Percentiles rank a stretch among this genome's conserved stretches.
Conservation (phyloP, 2,329 filamentous ascomycete species). For the Zymoseptoria brevis region DNA sequence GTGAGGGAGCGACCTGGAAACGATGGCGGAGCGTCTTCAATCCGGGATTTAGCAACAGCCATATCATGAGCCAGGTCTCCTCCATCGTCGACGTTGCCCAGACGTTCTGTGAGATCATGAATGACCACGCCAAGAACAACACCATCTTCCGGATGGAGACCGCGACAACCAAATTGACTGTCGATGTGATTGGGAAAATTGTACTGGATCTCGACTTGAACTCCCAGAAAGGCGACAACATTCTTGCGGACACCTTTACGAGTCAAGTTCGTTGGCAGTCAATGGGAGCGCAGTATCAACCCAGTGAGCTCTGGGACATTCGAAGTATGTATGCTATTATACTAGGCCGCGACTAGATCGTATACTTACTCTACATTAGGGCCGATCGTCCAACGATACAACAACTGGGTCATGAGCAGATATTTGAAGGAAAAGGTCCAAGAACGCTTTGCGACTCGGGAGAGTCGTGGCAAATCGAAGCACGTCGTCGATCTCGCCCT, state of each 20-base stretch:
- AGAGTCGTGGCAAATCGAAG: constrained; percentile 27
- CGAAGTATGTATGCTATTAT: neutral
- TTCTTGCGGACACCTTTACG: constrained; percentile 32
- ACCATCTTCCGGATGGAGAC: constrained; percentile 35
- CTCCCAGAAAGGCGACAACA: constrained; percentile 29
- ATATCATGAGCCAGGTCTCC: constrained; percentile 35
- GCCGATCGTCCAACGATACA: constrained; percentile 28
- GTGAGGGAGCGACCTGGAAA: constrained; percentile 36
- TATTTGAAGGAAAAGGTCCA: constrained; percentile 30
- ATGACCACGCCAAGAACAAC: constrained; percentile 28
- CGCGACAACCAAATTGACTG: constrained; percentile 33
- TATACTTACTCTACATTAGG: no score
- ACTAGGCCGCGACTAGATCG: no score
- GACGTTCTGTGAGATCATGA: constrained; percentile 30
- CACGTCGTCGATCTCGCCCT: constrained; percentile 31
- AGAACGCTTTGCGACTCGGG: constrained; percentile 30
- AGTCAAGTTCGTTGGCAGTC: constrained; percentile 30
- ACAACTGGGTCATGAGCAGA: constrained; percentile 31
- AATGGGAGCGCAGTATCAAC: constrained; percentile 29
- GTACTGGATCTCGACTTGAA: constrained; percentile 33
- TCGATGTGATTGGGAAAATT: constrained; percentile 38
- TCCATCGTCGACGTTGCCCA: constrained; percentile 30
- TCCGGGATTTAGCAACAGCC: constrained; percentile 32
- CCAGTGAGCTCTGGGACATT: constrained; percentile 32
- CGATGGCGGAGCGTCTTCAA: constrained; percentile 39